A percentile compares a stretch with the other conserved stretches of the same genome.
Conservation (phyloP, 2,329 filamentous ascomycete species). For the Davidsoniella eucalypti region DNA sequence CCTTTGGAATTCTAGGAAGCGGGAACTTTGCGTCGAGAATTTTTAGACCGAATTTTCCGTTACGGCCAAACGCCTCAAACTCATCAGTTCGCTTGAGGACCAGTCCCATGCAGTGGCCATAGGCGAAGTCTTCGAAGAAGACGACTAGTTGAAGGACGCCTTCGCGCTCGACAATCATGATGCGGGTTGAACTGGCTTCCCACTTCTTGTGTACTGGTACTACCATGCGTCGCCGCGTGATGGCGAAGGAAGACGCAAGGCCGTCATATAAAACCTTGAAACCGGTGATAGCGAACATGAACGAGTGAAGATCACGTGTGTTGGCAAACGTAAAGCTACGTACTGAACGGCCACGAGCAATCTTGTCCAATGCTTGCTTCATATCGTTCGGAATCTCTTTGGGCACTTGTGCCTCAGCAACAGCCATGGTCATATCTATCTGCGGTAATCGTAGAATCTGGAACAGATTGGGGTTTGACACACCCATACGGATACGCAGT, state of each 20-base stretch:
- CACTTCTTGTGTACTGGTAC: constrained; percentile 90
- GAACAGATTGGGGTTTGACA: constrained; percentile 43
- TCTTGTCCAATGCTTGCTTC: constrained; percentile 42
- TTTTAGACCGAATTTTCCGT: constrained; percentile 54
- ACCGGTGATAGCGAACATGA: constrained; percentile 65
- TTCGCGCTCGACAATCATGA: constrained; percentile 66
- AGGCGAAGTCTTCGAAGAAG: constrained; percentile 77
- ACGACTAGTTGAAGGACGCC: constrained; percentile 62
- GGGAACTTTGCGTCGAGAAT: constrained; percentile 86
- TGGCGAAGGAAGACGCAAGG: constrained; percentile 58
- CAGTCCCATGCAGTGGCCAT: constrained; percentile 82
- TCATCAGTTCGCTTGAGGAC: constrained; percentile 68
- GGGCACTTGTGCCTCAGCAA: constrained; percentile 49
- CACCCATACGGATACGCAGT: constrained; percentile 48
- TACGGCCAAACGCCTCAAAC: constrained; percentile 52
- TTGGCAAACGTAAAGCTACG: constrained; percentile 55
- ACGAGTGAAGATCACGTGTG: constrained; percentile 54
- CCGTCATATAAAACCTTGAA: constrained; percentile 62
- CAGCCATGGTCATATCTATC: constrained; percentile 57
- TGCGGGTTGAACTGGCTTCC: constrained; percentile 63
- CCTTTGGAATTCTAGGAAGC: constrained; percentile 45
- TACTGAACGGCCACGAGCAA: constrained; percentile 44
- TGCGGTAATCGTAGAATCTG: constrained; percentile 57
- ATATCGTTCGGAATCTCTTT: constrained; percentile 48
- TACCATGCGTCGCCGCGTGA: constrained; percentile 72